Base-by-base conservation (phyloP, 2,329 filamentous ascomycete species). In the Claviceps humidiphila region DNA sequence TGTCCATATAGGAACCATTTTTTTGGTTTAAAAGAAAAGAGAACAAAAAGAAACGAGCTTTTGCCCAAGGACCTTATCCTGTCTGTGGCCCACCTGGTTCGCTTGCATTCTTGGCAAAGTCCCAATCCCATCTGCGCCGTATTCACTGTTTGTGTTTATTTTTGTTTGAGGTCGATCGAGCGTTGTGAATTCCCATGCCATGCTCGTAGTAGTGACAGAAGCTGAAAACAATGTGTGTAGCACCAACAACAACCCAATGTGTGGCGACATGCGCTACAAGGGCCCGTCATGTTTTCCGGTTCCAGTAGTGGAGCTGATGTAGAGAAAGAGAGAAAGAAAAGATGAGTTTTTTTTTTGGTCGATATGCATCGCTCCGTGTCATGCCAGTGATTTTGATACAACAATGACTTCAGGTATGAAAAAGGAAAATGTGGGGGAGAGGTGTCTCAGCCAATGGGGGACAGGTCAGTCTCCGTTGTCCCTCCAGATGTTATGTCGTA, bases 351-450 rank as follows among this genome's bases (percentile, higher is more conserved):
- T 50, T 42, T 50, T 50, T 43, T 44, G 66, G 71, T 70, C 70
- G 70, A 69, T 69, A 74, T 72, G 71, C 71, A 71, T 66, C 72
- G 68, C 71, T 73, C 72, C 71, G 61, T 71, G 58, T 64, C 62
- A 72, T 72, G 72, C 71, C 70, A 65, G 64, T 70, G 4, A 34
- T 34, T 30, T 70, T 73, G 64, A 53, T 73, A 74, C 69, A 72
- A 66, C 58, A 63, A 63, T 64, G 47, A 55, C 57, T 9, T 8
- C 55, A 37, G 20, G 20, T 37, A 24, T 11, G 44, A 53, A 57
- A 41, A 49, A 47, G 49, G 51, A 55, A 56, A 45, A 52, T 58
- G 43, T 56, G 13, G 22, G 6, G 30, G 24, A n/a, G 4, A 24
- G 14, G 34, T 40, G 17, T 13, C 38, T 30, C 39, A 30, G 48